Base-by-base conservation (phyloP, 106 monocot species). In the Triglochin maritima region DNA sequence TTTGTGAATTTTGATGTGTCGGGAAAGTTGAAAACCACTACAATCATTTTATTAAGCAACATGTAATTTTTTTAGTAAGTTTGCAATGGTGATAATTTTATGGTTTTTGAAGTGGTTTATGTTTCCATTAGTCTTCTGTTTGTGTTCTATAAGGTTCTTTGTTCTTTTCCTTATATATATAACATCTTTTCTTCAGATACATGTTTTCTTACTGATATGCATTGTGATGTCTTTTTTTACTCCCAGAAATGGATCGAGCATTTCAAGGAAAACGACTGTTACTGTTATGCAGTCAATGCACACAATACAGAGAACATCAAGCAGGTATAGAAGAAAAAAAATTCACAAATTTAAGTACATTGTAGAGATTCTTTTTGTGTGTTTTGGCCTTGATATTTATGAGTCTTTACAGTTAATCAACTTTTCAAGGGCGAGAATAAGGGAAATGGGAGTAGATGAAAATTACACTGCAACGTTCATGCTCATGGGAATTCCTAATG, bases 401-500 rank as follows among this genome's bases (percentile, higher is more conserved):
- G 55, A n/a, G 44, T 74, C 69, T 47, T 51, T 73, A 54, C 78
- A 90, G 89, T 77, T 94, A 7, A 48, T 88, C 57, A 90, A 71
- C 47, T 65, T 74, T 77, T 54, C 87, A 60, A 56, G 75, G 49
- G 49, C 69, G 44, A 81, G 71, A 51, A 74, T 75, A 15, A 79
- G 60, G 63, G 79, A 87, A 55, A 44, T 87, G 29, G 82, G 77
- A 68, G 71, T 67, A 70, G 63, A 74, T 56, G 73, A 82, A 15
- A 59, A 48, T 45, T 79, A 74, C 54, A 87, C 87, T 60, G 84
- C 80, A 67, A 82, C 86, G 57, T 76, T 89, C 11, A 49, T 94
- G 62, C 70, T 94, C 73, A 82, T 80, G 44, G 89, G 94, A 47
- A 81, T 89, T 70, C 89, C 94, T 13, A 89, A 94, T 81, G 86